Evolutionary conservation across 441 rosid species (phyloP).

Genomic region (Euphorbia neoarborescens): DNA sequence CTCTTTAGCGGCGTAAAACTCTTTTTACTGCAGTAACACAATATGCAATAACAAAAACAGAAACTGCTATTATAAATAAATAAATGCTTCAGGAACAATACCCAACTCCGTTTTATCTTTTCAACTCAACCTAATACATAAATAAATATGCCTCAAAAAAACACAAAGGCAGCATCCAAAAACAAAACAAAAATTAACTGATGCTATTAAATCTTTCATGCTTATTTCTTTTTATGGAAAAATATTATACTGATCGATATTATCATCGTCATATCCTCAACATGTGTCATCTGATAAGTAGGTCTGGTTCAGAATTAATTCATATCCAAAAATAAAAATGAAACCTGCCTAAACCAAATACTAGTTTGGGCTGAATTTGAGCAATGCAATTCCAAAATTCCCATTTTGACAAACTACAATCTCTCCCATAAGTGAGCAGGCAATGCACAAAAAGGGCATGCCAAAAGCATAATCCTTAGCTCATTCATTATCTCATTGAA

Average conservation of each 20-base stretch:
- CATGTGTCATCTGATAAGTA: background rate
- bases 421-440: background rate
- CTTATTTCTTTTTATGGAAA: background rate
- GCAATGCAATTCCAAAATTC: background rate
- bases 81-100: background rate
- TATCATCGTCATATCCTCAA: background rate
- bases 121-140: background rate
- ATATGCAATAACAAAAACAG: no score
- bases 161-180: background rate
- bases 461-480: background rate
- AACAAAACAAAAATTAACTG: background rate
- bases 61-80: no score
- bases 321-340: background rate
- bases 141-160: background rate
- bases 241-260: background rate
- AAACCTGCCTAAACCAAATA: background rate
- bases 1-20: no score
- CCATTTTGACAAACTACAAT: background rate
- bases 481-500: no score
- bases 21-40: no score
- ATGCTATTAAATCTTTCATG: background rate
- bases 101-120: background rate
- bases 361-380: background rate
- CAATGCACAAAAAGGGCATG: background rate
- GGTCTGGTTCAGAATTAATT: background rate